Conservation (phyloP, 768 basidiomycete species). For the Boletus huronensis region DNA sequence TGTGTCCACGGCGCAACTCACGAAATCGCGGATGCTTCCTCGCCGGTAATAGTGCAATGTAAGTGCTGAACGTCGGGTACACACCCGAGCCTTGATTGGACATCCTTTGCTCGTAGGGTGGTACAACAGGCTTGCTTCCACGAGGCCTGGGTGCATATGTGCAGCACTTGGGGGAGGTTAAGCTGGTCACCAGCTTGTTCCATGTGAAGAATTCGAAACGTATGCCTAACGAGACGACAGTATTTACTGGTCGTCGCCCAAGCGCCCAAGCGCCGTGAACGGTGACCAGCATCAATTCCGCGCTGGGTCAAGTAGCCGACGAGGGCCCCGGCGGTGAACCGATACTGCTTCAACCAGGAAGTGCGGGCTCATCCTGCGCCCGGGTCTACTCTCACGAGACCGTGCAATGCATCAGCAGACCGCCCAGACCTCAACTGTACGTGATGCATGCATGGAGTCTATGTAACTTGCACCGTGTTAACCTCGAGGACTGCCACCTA, state of each 20-base stretch:
- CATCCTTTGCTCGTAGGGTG: background rate
- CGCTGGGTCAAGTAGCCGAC: background rate
- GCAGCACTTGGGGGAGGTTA: background rate
- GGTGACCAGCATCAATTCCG: background rate
- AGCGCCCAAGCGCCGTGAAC: background rate
- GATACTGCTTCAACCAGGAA: background rate
- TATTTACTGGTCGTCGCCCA: background rate
- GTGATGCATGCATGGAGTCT: constrained; percentile 6
- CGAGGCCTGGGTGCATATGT: background rate
- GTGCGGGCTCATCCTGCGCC: background rate
- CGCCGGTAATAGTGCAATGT: constrained; percentile 1
- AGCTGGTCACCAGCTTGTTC: background rate
- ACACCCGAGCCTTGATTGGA: background rate
- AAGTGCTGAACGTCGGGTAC: background rate
- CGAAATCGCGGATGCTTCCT: background rate
- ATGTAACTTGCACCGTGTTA: background rate
- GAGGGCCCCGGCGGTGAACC: background rate
- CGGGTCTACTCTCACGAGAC: constrained; percentile 10
- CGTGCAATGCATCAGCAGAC: background rate
- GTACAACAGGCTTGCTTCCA: background rate
- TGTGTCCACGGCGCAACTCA: background rate
- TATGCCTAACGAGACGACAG: background rate
- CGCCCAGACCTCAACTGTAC: constrained; percentile 10
- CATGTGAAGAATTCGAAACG: background rate
- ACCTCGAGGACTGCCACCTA: background rate